Conservation (phyloP, 495 filamentous ascomycete genomes). For the Gamarada debralockiae region DNA sequence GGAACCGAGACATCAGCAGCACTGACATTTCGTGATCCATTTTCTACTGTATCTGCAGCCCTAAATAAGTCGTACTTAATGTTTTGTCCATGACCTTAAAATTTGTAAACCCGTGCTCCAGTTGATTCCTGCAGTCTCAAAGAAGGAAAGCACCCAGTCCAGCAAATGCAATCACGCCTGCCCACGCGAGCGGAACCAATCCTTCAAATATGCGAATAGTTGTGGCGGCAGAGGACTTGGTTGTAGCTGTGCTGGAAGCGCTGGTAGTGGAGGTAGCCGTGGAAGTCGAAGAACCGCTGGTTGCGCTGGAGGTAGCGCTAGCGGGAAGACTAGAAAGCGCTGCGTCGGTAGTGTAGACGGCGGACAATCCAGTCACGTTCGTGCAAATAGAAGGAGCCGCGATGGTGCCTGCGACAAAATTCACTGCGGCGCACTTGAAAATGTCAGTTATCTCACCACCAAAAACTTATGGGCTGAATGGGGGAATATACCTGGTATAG, state of each 20-base stretch:
- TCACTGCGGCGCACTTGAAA: conserved; percentile 44
- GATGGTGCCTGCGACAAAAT: conserved; percentile 42
- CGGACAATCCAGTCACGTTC: conserved; percentile 38
- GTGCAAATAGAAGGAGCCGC: conserved; percentile 29
- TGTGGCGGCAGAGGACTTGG: conserved; percentile 8
- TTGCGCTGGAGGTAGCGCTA: background rate
- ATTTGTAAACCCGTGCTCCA: too few species aligned
- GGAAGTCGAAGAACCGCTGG: background rate
- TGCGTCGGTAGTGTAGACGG: conserved; percentile 31
- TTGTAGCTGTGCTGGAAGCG: background rate
- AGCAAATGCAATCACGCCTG: conserved; percentile 10
- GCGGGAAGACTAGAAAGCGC: conserved; percentile 21
- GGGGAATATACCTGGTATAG: conserved; percentile 43
- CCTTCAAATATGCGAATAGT: background rate
- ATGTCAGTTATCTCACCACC: background rate
- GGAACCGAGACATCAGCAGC: too few species aligned
- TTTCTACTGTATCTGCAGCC: too few species aligned
- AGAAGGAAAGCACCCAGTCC: conserved; percentile 10
- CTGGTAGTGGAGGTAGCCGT: background rate
- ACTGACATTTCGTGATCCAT: too few species aligned
- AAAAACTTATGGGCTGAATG: background rate
- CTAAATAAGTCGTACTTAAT: too few species aligned
- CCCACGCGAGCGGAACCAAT: conserved; percentile 4
- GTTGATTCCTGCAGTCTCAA: background rate
- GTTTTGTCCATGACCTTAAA: too few species aligned